phyloP scores from a whole-genome alignment of 257 asterid genomes.

The Plantago ovata region DNA sequence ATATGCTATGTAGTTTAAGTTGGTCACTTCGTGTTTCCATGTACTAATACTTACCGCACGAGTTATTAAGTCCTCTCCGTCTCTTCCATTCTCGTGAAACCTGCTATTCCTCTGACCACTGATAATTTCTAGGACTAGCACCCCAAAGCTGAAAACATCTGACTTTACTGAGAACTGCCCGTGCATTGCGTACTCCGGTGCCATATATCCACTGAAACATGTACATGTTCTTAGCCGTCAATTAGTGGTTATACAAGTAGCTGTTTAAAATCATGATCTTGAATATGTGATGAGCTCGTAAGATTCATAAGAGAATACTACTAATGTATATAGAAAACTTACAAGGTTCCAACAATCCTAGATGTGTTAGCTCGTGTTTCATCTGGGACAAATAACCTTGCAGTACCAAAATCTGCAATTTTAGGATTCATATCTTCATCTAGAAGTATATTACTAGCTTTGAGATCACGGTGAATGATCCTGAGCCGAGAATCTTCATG shows the following conservation, averaged over 20 bases:
- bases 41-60: slow-evolving; percentile 16
- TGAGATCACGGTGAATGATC: slow-evolving; percentile 27
- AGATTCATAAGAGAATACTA: too few species aligned
- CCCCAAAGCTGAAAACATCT: slow-evolving; percentile 35
- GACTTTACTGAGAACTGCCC: slow-evolving; percentile 24
- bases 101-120: slow-evolving; percentile 20
- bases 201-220: slow-evolving; percentile 26
- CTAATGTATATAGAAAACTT: slow-evolving; percentile 6
- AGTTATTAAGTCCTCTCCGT: slow-evolving; percentile 17
- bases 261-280: not conserved
- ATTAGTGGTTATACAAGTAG: not conserved
- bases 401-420: slow-evolving; percentile 30
- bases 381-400: slow-evolving; percentile 20
- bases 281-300: too few species aligned
- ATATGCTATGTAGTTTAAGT: not conserved
- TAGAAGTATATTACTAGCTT: slow-evolving; percentile 21
- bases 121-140: slow-evolving; percentile 24
- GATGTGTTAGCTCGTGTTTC: slow-evolving; percentile 16
- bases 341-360: slow-evolving; percentile 32
- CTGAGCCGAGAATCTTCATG: slow-evolving; percentile 25
- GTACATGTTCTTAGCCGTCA: not conserved
- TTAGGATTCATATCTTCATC: slow-evolving; percentile 27
- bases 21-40: not conserved
- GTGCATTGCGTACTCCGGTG: slow-evolving; percentile 25
- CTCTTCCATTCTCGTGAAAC: slow-evolving; percentile 19